Evolutionary conservation across 1,284 basidiomycete genomes (phyloP).

Genomic region (Trichosporon faecale): DNA sequence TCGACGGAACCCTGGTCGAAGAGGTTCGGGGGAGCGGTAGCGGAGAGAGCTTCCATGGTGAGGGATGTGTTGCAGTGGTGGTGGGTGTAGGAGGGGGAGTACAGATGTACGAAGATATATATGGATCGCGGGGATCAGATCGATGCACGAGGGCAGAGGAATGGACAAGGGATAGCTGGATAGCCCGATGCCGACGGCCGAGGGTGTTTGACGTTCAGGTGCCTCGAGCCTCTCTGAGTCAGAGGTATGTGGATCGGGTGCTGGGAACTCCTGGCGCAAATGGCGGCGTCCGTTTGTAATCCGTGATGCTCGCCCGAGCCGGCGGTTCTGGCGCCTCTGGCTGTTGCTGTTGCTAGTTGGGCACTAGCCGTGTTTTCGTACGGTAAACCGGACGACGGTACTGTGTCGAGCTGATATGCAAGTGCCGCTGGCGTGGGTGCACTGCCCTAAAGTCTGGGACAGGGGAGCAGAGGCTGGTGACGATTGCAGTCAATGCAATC

Average conservation of each 20-base stretch:
- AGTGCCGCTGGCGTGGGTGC: background rate
- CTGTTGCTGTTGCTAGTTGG: background rate
- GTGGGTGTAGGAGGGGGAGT: background rate
- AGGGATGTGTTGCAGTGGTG: background rate
- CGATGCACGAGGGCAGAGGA: background rate
- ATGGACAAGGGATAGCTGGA: background rate
- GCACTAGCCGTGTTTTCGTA: background rate
- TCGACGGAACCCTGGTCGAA: constrained; percentile 4
- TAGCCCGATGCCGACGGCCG: constrained; percentile 8
- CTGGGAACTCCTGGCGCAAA: background rate
- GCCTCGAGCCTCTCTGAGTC: background rate
- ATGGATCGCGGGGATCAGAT: background rate
- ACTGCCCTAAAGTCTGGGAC: background rate
- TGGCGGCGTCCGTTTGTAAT: background rate
- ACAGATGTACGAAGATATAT: background rate
- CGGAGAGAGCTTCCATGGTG: constrained; percentile 2
- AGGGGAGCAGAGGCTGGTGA: background rate
- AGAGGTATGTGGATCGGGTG: constrained; percentile 1
- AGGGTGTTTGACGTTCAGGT: background rate
- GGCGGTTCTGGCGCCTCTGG: too few species aligned
- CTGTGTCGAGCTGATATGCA: background rate
- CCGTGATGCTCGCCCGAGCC: background rate
- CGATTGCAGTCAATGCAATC: constrained; percentile 2
- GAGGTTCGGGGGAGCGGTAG: background rate
- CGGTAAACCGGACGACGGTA: background rate